Evolutionary conservation across 352 stramenopile genomes (phyloP), one percentile per base, ranked within the genome.

Genomic region (Globisporangium irregulare): DNA sequence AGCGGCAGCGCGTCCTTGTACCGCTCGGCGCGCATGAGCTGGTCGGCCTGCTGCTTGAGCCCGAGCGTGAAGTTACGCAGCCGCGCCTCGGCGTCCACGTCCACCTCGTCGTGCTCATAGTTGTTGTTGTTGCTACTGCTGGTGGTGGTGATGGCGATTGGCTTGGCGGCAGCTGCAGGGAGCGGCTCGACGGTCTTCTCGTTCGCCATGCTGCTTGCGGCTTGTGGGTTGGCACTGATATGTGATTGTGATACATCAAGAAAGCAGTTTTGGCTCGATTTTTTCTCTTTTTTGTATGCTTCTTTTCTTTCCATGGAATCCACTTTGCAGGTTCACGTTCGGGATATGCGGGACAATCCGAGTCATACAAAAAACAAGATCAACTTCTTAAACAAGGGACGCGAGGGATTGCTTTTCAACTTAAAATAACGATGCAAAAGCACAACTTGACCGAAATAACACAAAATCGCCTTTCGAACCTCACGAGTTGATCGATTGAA

Each of bases 41-140:
- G 73, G 79, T 93, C 81, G 34, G 81, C 80, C 57, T 87, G 75
- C 46, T 79, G 78, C 78, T 92, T 91, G 67, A 90, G 78, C n/a
- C 68, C 75, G 41, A 82, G 50, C 54, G 72, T 74, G 18, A 77
- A 66, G 29, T 25, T 69, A 51, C 75, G 79, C 58, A 87, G 75
- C 50, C 75, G 78, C 73, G 65, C 65, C 72, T 88, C 62, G 22
- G 72, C 77, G 64, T 87, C 83, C 68, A 77, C 66, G 57, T 88
- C 79, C 29, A 81, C 73, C 22, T 85, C 67, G 25, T 68, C 59
- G 4, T 73, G 41, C 38, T 62, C 60, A 57, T 73, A 66, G 51
- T 51, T 65, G 50, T 53, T 63, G 20, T 60, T 70, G 61, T 62
- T 55, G 53, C 24, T 62, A 46, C 41, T 46, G n/a, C 14, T 55